phyloP scores from a whole-genome alignment of 768 basidiomycete species.

The Hydnomerulius pinastri region DNA sequence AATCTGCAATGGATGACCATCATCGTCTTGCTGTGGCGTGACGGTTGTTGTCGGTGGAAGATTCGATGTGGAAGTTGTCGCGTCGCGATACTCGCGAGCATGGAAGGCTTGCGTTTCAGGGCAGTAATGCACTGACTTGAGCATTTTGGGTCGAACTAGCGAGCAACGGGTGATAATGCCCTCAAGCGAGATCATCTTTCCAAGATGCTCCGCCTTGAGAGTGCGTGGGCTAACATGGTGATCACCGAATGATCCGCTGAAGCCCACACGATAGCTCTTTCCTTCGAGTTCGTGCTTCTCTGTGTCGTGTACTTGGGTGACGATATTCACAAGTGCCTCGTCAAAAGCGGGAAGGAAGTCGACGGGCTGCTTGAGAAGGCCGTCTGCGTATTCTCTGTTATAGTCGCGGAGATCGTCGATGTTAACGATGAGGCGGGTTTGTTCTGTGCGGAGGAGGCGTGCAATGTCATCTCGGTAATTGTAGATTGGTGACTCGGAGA shows the following conservation, averaged over 20 bases:
- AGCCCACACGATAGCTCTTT: slow-evolving; percentile 84
- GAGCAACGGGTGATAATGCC: slow-evolving; percentile 99
- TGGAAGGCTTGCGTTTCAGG: slow-evolving; percentile 85
- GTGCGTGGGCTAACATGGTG: slow-evolving; percentile 97
- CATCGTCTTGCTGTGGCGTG: slow-evolving; percentile 90
- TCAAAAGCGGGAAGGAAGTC: slow-evolving; percentile 91
- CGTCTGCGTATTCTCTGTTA: slow-evolving; percentile 84
- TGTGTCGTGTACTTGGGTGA: slow-evolving; percentile 71
- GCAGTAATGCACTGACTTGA: slow-evolving; percentile 95
- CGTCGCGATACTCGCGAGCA: slow-evolving; percentile 89
- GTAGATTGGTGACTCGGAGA: slow-evolving; percentile 63
- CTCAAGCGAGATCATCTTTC: slow-evolving; percentile 96
- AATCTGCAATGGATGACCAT: slow-evolving; percentile 82
- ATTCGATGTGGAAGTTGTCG: slow-evolving; percentile 82
- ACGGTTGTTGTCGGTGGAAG: slow-evolving; percentile 84
- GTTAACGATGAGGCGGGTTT: slow-evolving; percentile 91
- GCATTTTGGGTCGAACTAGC: slow-evolving; percentile 97
- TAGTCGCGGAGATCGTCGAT: slow-evolving; percentile 95
- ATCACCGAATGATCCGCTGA: slow-evolving; percentile 96
- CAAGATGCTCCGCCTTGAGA: slow-evolving; percentile 83
- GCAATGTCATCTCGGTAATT: slow-evolving; percentile 87
- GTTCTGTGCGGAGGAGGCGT: slow-evolving; percentile 78
- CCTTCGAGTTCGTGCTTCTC: slow-evolving; percentile 81
- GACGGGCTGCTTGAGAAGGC: slow-evolving; percentile 84
- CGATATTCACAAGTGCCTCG: slow-evolving; percentile 71